A percentile compares a stretch with the other conserved stretches of the same genome.
These are phyloP conservation scores for Hyaloscypha variabilis DNA, from an alignment of 495 filamentous ascomycete genomes.

Conservation along the genomic window DNA sequence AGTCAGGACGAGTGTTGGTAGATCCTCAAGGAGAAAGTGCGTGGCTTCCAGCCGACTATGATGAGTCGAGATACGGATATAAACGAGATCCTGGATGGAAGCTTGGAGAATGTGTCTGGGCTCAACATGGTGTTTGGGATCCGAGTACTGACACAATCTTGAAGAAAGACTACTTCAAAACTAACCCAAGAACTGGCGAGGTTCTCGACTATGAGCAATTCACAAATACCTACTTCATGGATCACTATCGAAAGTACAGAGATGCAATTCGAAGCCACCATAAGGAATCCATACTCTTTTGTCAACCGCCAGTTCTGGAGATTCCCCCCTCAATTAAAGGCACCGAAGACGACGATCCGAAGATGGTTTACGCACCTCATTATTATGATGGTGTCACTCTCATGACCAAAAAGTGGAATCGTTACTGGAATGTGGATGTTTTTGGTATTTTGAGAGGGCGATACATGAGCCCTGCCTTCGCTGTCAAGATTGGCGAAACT, in stretches of 20 bases:
- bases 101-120: slow-evolving; percentile 92
- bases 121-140: slow-evolving; percentile 96
- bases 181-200: slow-evolving; percentile 69
- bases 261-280: slow-evolving; percentile 75
- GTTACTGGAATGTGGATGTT: slow-evolving; percentile 94
- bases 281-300: slow-evolving; percentile 82
- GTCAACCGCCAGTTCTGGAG: slow-evolving; percentile 90
- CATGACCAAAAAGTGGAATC: slow-evolving; percentile 98
- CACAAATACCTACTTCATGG: slow-evolving; percentile 87
- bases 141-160: slow-evolving; percentile 74
- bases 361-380: slow-evolving; percentile 91
- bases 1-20: slow-evolving; percentile 78
- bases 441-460: slow-evolving; percentile 87
- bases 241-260: slow-evolving; percentile 75
- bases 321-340: slow-evolving; percentile 87
- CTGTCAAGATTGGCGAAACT: slow-evolving; percentile 88
- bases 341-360: slow-evolving; percentile 83
- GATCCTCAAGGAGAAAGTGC: slow-evolving; percentile 85
- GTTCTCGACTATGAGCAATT: slow-evolving; percentile 79
- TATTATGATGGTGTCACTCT: slow-evolving; percentile 97
- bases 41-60: slow-evolving; percentile 80
- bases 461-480: slow-evolving; percentile 86
- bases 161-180: slow-evolving; percentile 86
- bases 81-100: slow-evolving; percentile 87
- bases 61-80: slow-evolving; percentile 90